A percentile compares a stretch with the other conserved stretches of the same genome.
phyloP scores from a whole-genome alignment of 2,329 filamentous ascomycete genomes.

The Leptographium wingfieldii region DNA sequence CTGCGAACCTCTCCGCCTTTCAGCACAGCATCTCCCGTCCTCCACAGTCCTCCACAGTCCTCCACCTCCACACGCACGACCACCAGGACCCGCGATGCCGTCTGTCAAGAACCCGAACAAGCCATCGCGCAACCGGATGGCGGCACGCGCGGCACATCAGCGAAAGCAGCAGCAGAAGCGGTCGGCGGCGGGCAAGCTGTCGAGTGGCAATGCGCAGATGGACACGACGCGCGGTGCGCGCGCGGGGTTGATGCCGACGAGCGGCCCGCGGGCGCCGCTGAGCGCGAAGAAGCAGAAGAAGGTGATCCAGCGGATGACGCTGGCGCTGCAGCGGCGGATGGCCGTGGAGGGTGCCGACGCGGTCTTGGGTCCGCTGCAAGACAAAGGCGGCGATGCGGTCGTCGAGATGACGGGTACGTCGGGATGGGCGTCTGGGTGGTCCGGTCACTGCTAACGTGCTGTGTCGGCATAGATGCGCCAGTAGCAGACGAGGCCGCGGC shows the following conservation, averaged over 20 bases:
- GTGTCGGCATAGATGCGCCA: not conserved
- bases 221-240: conserved; percentile 37
- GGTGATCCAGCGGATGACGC: conserved; percentile 38
- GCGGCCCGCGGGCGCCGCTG: conserved; percentile 36
- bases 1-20: not conserved
- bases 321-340: conserved; percentile 40
- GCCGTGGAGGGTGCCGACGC: conserved; percentile 18
- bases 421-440: no score
- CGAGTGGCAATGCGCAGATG: conserved; percentile 15
- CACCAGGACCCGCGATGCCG: conserved; percentile 25
- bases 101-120: conserved; percentile 48
- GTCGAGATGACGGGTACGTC: not conserved
- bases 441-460: not conserved
- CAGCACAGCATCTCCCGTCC: not conserved
- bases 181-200: conserved; percentile 18
- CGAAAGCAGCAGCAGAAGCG: conserved; percentile 31
- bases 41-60: no score
- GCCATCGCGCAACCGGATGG: conserved; percentile 39
- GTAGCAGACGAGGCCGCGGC: not conserved
- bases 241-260: conserved; percentile 40
- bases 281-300: conserved; percentile 45
- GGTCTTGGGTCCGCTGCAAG: not conserved
- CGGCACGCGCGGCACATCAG: conserved; percentile 30
- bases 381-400: not conserved
- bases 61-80: not conserved